Evolutionary conservation across 164 flowering plant genomes (phyloP), one percentile per base, ranked within the genome.

Genomic region (Sextonia rubra): DNA sequence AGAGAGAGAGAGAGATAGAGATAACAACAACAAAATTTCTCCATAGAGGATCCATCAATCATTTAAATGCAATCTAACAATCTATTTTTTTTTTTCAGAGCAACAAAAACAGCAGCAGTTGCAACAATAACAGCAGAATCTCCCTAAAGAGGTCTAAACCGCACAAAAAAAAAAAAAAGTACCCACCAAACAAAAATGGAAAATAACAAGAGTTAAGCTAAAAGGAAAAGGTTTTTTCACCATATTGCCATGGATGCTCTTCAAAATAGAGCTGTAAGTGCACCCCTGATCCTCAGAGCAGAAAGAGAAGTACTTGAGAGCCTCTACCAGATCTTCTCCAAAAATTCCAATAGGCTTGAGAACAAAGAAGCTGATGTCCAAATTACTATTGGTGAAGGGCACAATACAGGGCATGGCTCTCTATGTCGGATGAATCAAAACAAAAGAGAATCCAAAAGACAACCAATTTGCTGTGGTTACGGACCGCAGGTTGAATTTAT

Each of bases 161-260:
- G n/a, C n/a, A n/a, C n/a, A n/a, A n/a, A n/a, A 52, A 11, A 17
- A 52, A 52, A 20, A 4, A 52, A 5, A 5, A 52, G 58, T 15
- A 20, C 17, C 58, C 17, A 52, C 14, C 58, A 12, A 48, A 47
- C 29, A 17, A 47, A 47, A 30, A 12, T 12, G 12, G 29, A 62
- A 12, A 37, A n/a, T 47, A 37, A 37, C 11, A 37, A 32, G 44
- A 37, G 44, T 37, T 37, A 7, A 37, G 44, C 32, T 11, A 26
- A 11, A 27, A 6, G 37, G 70, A 18, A 12, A 0, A 15, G 20
- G 3, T 65, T 4, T 12, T 18, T 69, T 30, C 70, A 89, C 93
- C 93, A 87, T 77, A 63, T 82, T 89, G 26, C 93, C 93, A 84
- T 89, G 93, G 78, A 89, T 80, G 83, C 93, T 89, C 66, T 66